These are phyloP conservation scores for Fusarium floridanum DNA, from an alignment of 2,329 filamentous ascomycete genomes.

Conservation along the genomic window DNA sequence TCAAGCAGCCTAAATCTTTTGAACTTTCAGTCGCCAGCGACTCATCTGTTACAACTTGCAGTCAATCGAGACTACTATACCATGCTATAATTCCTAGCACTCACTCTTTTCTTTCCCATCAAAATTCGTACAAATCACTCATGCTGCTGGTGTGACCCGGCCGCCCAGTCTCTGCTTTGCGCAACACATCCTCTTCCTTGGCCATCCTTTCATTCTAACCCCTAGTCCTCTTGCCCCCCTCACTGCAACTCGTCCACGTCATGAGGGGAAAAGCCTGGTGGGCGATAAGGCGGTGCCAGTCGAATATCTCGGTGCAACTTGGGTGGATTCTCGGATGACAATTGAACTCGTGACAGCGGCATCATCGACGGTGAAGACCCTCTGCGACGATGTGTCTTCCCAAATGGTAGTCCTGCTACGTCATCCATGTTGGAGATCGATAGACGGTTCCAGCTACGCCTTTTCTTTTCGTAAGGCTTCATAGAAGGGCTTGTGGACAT, in stretches of 20 bases:
- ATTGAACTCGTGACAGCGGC: constrained; percentile 8
- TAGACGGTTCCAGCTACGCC: constrained; percentile 28
- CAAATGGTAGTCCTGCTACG: constrained; percentile 3
- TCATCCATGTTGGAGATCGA: constrained; percentile 34
- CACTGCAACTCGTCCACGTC: constrained; percentile 54
- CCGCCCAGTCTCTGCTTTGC: background rate
- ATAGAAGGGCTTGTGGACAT: constrained; percentile 29
- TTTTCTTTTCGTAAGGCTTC: constrained; percentile 48
- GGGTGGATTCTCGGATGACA: constrained; percentile 30
- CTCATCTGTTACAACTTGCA: constrained; percentile 33
- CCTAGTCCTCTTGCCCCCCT: background rate
- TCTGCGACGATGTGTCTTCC: constrained; percentile 20
- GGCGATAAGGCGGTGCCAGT: constrained; percentile 44
- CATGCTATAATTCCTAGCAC: background rate
- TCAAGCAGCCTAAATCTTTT: constrained; percentile 15
- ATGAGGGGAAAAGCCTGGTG: constrained; percentile 38
- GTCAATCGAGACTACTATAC: constrained; percentile 3
- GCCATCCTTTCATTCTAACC: background rate
- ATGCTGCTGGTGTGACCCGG: background rate
- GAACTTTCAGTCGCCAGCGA: constrained; percentile 18
- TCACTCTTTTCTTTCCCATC: background rate
- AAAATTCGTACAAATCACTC: constrained; percentile 5
- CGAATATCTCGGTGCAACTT: constrained; percentile 43
- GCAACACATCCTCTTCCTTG: too few relatives aligned
- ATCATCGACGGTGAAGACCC: constrained; percentile 33